Percentiles rank a stretch among this genome's conserved stretches.
phyloP scores from a whole-genome alignment of 306 rosid species.

The Vigna angularis region DNA sequence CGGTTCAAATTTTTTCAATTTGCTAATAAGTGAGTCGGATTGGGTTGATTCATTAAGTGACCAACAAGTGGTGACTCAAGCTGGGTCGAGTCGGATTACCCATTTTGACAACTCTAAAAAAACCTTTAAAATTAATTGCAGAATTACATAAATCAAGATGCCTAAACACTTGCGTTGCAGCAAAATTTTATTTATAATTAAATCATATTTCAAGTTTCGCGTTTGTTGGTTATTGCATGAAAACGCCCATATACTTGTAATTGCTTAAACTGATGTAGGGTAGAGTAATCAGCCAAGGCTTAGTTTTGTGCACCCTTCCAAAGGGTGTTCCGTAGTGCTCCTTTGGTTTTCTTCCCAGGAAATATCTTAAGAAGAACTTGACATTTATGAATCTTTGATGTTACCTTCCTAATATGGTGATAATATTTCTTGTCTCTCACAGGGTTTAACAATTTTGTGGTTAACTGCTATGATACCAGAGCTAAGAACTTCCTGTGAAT shows the following conservation, averaged over 20 bases:
- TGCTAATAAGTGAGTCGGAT: too few species aligned
- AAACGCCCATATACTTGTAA: neutral
- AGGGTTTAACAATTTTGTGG: conserved; percentile 58
- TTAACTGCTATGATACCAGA: conserved; percentile 56
- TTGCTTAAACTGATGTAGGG: neutral
- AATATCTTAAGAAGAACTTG: neutral
- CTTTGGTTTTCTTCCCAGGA: neutral
- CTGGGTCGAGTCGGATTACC: too few species aligned
- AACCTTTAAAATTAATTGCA: too few species aligned
- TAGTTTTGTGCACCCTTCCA: neutral
- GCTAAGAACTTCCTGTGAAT: conserved; percentile 46
- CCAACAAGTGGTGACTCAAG: too few species aligned
- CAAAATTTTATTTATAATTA: neutral
- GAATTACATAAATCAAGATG: neutral
- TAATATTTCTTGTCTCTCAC: conserved; percentile 4
- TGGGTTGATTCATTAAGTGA: too few species aligned
- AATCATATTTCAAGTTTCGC: conserved; percentile 8
- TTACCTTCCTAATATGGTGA: conserved; percentile 5
- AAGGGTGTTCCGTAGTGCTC: neutral
- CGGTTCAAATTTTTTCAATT: too few species aligned
- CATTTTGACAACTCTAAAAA: too few species aligned
- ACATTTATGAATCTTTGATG: conserved; percentile 1
- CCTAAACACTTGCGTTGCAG: neutral
- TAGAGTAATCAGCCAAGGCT: neutral
- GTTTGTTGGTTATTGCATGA: neutral